A percentile compares a stretch with the other conserved stretches of the same genome.
These are phyloP conservation scores for Boletus pseudopeckii DNA, from an alignment of 768 basidiomycete species.

Conservation along the genomic window DNA sequence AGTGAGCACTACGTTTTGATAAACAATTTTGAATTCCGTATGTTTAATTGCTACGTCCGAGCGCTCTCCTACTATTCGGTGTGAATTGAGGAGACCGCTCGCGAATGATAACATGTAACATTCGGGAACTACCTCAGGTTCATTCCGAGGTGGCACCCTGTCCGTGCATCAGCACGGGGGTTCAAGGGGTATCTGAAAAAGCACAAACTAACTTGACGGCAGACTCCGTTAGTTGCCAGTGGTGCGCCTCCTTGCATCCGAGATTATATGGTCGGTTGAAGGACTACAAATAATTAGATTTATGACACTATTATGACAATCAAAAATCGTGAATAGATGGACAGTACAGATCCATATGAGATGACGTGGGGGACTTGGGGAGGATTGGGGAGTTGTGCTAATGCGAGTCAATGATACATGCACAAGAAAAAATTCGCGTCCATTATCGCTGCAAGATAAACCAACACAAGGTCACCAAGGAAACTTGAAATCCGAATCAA, in stretches of 20 bases:
- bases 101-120: no score
- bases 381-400: conserved; percentile 1
- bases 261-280: background rate
- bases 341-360: conserved; percentile 15
- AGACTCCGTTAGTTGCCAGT: no score
- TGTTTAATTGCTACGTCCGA: no score
- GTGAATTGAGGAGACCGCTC: no score
- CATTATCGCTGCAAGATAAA: conserved; percentile 16
- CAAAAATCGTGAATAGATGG: conserved; percentile 9
- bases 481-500: background rate
- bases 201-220: no score
- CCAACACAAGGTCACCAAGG: conserved; percentile 1
- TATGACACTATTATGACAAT: background rate
- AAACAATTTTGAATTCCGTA: no score
- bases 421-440: conserved; percentile 17
- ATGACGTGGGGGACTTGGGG: conserved; percentile 5
- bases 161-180: no score
- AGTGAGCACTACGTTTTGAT: no score
- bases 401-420: conserved; percentile 19
- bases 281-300: background rate
- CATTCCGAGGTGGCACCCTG: no score
- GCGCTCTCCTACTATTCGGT: no score
- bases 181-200: no score
- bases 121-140: no score
- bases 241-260: background rate